These are phyloP conservation scores for Scheffersomyces illinoinensis DNA, from an alignment of 1,139 yeast species.

Conservation along the genomic window DNA sequence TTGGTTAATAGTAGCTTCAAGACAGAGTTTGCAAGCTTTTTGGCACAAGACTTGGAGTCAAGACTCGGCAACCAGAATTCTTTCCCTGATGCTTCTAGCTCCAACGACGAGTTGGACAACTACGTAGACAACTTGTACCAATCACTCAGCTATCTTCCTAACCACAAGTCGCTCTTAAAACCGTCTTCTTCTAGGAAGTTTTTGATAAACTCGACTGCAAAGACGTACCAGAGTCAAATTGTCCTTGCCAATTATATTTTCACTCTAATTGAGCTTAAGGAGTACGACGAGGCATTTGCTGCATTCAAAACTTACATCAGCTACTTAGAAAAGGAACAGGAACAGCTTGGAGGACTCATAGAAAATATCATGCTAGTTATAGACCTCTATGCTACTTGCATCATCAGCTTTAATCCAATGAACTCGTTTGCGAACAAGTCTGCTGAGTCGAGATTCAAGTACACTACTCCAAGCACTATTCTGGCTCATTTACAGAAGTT, in stretches of 20 bases:
- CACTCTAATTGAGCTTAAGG: slow-evolving; percentile 35
- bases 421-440: slow-evolving; percentile 21
- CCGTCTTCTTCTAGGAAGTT: slow-evolving; percentile 33
- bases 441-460: slow-evolving; percentile 24
- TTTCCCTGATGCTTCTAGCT: slow-evolving; percentile 37
- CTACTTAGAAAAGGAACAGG: slow-evolving; percentile 37
- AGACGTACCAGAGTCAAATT: slow-evolving; percentile 40
- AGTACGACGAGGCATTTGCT: slow-evolving; percentile 47
- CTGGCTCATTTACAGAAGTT: slow-evolving; percentile 19
- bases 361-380: slow-evolving; percentile 38
- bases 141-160: slow-evolving; percentile 26
- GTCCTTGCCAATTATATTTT: slow-evolving; percentile 36
- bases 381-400: slow-evolving; percentile 36
- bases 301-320: slow-evolving; percentile 40
- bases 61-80: slow-evolving; percentile 17
- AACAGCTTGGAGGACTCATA: slow-evolving; percentile 33
- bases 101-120: slow-evolving; percentile 21
- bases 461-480: slow-evolving; percentile 24
- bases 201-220: slow-evolving; percentile 31
- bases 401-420: slow-evolving; percentile 39
- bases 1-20: slow-evolving; percentile 25
- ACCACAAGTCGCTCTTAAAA: slow-evolving; percentile 21
- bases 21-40: slow-evolving; percentile 30
- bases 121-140: slow-evolving; percentile 38
- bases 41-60: slow-evolving; percentile 25